A percentile compares a stretch with the other conserved stretches of the same genome.
Evolutionary conservation across 2,329 filamentous ascomycete genomes (phyloP).

Genomic region (Fusarium sp.): DNA sequence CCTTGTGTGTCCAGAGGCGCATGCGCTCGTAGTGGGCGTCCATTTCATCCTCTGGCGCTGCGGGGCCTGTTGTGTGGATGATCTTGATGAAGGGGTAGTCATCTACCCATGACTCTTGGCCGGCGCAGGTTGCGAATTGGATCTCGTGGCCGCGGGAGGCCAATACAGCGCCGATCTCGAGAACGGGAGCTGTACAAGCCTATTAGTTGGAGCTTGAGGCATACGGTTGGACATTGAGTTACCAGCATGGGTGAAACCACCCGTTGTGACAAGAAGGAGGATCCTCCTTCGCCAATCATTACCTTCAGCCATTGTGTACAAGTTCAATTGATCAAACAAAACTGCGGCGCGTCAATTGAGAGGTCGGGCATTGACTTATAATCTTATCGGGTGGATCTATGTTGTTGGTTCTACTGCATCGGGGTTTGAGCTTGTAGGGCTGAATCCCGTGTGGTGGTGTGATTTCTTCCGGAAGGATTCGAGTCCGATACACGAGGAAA

Average conservation of each 20-base stretch:
- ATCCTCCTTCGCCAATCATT: slow-evolving; percentile 36
- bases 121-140: slow-evolving; percentile 54
- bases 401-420: slow-evolving; percentile 12
- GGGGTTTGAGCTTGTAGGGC: slow-evolving; percentile 5
- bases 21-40: slow-evolving; percentile 52
- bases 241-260: slow-evolving; percentile 54
- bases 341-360: neutral
- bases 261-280: slow-evolving; percentile 50
- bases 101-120: slow-evolving; percentile 52
- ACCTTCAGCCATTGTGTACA: slow-evolving; percentile 27
- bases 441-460: slow-evolving; percentile 9
- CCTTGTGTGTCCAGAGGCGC: slow-evolving; percentile 49
- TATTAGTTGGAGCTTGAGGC: too few species aligned
- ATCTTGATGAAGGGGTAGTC: slow-evolving; percentile 48
- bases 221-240: too few species aligned
- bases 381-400: neutral
- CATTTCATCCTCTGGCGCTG: slow-evolving; percentile 44
- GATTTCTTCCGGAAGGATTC: neutral
- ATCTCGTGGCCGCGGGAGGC: slow-evolving; percentile 51
- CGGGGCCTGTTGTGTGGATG: slow-evolving; percentile 49
- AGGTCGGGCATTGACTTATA: neutral
- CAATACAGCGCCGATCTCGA: slow-evolving; percentile 52
- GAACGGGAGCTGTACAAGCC: slow-evolving; percentile 46
- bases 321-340: neutral
- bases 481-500: neutral